A percentile compares a stretch with the other conserved stretches of the same genome.
phyloP scores from a whole-genome alignment of 2,329 filamentous ascomycete genomes.

The Aspergillus pseudoterreus region DNA sequence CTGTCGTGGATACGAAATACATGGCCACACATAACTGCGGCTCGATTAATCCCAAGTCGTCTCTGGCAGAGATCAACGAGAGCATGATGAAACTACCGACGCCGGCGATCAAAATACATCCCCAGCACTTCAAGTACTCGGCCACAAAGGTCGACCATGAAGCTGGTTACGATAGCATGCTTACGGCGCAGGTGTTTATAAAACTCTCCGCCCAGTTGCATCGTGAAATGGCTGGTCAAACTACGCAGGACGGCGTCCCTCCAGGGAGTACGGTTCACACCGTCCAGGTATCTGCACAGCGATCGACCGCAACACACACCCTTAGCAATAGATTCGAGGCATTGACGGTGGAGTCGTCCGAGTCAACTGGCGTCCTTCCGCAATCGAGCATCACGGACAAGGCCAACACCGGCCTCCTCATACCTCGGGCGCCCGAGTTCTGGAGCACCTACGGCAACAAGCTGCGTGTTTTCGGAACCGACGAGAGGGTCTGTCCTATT shows the following conservation, averaged over 20 bases:
- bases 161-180: constrained; percentile 60
- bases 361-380: constrained; percentile 10
- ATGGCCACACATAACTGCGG: constrained; percentile 56
- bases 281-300: not conserved
- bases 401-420: constrained; percentile 46
- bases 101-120: constrained; percentile 30
- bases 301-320: not conserved
- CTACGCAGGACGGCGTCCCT: not conserved
- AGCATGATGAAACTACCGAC: constrained; percentile 19
- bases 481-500: constrained; percentile 46
- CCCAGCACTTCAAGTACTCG: constrained; percentile 29
- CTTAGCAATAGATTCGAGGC: constrained; percentile 29
- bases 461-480: constrained; percentile 58
- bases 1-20: constrained; percentile 62
- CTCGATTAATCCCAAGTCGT: constrained; percentile 47
- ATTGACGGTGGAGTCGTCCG: constrained; percentile 13
- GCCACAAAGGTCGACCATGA: constrained; percentile 44
- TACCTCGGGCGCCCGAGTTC: constrained; percentile 49
- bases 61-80: constrained; percentile 27
- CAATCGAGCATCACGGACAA: constrained; percentile 13
- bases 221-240: constrained; percentile 26
- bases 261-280: not conserved
- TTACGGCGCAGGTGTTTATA: constrained; percentile 58
- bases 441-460: constrained; percentile 59
- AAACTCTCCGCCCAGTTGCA: constrained; percentile 53